Conservation (phyloP, 2,329 filamentous ascomycete genomes). For the Cladosporium sphaerospermum region DNA sequence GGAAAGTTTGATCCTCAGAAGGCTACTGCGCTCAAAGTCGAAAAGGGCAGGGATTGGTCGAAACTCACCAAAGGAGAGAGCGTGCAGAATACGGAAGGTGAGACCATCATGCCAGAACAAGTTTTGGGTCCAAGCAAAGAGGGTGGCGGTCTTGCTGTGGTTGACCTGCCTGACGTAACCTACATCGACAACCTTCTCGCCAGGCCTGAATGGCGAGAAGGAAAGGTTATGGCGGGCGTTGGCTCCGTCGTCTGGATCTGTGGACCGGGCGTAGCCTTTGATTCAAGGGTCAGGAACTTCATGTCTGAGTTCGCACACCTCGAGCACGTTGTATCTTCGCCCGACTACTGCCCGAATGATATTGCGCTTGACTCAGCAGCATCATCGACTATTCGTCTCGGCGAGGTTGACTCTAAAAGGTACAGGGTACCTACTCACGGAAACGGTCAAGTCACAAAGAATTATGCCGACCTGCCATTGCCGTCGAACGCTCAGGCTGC, state of each 20-base stretch:
- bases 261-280: conserved; percentile 58
- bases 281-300: conserved; percentile 61
- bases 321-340: conserved; percentile 71
- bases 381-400: conserved; percentile 60
- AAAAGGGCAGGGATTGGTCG: conserved; percentile 52
- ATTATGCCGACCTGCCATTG: not conserved
- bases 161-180: conserved; percentile 66
- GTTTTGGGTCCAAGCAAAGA: conserved; percentile 63
- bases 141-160: conserved; percentile 69
- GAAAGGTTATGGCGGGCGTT: conserved; percentile 60
- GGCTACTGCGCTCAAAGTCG: conserved; percentile 61
- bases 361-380: conserved; percentile 64
- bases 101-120: conserved; percentile 74
- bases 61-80: conserved; percentile 57
- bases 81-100: conserved; percentile 59
- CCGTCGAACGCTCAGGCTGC: conserved; percentile 17
- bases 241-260: conserved; percentile 74
- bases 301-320: conserved; percentile 56
- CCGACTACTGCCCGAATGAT: conserved; percentile 69
- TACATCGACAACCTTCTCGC: conserved; percentile 66
- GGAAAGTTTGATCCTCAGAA: conserved; percentile 70
- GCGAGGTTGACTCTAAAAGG: conserved; percentile 64
- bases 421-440: conserved; percentile 62
- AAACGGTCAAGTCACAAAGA: not conserved
- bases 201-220: conserved; percentile 65